Base-by-base conservation (phyloP, 2,329 filamentous ascomycete genomes). In the Aspergillus jensenii region DNA sequence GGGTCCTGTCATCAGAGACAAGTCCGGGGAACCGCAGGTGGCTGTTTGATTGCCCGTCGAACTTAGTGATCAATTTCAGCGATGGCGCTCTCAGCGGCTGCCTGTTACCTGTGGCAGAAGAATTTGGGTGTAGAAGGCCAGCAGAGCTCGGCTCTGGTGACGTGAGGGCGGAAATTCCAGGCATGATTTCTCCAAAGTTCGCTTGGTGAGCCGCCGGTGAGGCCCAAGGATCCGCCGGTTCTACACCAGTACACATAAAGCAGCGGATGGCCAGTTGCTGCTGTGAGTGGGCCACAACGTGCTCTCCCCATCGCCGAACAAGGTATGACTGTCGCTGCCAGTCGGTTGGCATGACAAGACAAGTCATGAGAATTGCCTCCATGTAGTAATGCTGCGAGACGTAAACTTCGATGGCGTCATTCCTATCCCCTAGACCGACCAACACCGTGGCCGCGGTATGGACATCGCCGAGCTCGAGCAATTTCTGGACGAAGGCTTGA, bases 361-460 rank as follows among this genome's bases (percentile, higher is more conserved):
- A 96, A 0, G 92, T 90, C 63, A 99, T 82, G 14, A 99, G 84
- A 33, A 98, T 82, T 2, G 95, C 93, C 76, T 99, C 95, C 88
- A 99, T 90, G 72, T 89, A 96, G 68, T 88, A 88, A 73, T 89
- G 91, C 63, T 95, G 91, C 11, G 93, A 96, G 33, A 96, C 86
- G 68, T 99, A 99, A 31, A 97, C 89, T 74, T 99, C 95, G 59
- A 99, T 93, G 0, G 95, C 95, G 72, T 99, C 93, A 63, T 96
- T 93, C 66, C 90, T 82, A 70, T 98, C 93, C 2, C 93, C 93
- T 75, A 99, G 87, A 14, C 93, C 92, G 35, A 99, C 86, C 74
- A 99, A 86, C 61, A 98, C 93, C 0, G 93, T 93, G 17, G 92
- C 93, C 5, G 95, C 92, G 0, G 91, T 91, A 70, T 99, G 93